These are phyloP conservation scores for Paracoccidioides lutzii DNA, from an alignment of 2,329 filamentous ascomycete genomes.

Conservation along the genomic window DNA sequence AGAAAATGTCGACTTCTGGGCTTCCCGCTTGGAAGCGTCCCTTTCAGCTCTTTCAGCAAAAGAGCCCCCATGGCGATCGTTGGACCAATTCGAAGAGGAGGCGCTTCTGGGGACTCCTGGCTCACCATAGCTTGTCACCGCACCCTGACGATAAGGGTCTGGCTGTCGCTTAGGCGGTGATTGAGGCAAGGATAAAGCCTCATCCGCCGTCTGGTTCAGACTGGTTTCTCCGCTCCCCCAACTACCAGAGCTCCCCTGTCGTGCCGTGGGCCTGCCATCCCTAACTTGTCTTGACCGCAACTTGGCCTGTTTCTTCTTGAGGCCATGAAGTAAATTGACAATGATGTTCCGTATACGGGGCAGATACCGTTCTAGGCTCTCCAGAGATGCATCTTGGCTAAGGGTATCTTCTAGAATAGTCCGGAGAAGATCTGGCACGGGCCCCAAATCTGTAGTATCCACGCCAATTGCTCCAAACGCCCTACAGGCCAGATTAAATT, in stretches of 20 bases:
- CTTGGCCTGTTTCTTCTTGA: constrained; percentile 95
- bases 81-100: constrained; percentile 17
- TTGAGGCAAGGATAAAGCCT: constrained; percentile 18
- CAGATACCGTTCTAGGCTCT: constrained; percentile 86
- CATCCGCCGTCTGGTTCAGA: constrained; percentile 34
- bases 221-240: constrained; percentile 31
- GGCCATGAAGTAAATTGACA: constrained; percentile 86
- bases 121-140: constrained; percentile 27
- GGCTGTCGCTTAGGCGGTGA: constrained; percentile 23
- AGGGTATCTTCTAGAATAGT: constrained; percentile 89
- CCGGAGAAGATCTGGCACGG: constrained; percentile 81
- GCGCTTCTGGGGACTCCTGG: constrained; percentile 13
- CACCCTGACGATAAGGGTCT: constrained; percentile 24
- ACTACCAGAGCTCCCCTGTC: constrained; percentile 37
- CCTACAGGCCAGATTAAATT: constrained; percentile 97
- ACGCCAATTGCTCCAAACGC: constrained; percentile 96
- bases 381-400: constrained; percentile 87
- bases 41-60: constrained; percentile 29
- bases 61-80: constrained; percentile 18
- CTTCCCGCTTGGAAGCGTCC: constrained; percentile 28
- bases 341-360: constrained; percentile 96
- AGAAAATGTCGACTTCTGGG: constrained; percentile 22
- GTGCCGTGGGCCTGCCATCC: constrained; percentile 29
- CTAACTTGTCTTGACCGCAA: constrained; percentile 47
- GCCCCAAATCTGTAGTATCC: constrained; percentile 84